A percentile compares a stretch with the other conserved stretches of the same genome.
Evolutionary conservation across 352 stramenopile species (phyloP).

Genomic region (Phytophthora crassamura): DNA sequence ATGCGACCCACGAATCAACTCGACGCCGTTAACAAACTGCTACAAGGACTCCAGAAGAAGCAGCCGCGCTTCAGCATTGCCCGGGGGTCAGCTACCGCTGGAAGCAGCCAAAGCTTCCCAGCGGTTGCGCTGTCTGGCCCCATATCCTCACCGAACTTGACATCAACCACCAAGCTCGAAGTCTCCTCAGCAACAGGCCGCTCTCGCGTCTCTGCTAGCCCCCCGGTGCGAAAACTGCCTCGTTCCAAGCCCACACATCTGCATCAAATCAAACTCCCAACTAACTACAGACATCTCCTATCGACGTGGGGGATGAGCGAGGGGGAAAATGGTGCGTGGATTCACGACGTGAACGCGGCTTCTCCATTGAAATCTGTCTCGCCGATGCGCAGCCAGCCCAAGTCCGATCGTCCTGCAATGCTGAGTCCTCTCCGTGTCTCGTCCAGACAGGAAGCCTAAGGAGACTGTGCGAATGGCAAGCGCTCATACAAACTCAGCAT

Average conservation of each 20-base stretch:
- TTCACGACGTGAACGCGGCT: conserved; percentile 28
- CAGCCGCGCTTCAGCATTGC: conserved; percentile 21
- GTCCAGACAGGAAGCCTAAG: conserved; percentile 3
- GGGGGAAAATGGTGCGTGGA: conserved; percentile 10
- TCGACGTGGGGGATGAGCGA: conserved; percentile 20
- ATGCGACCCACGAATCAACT: conserved; percentile 25
- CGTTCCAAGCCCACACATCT: neutral
- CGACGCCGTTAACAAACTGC: conserved; percentile 21
- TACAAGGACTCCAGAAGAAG: conserved; percentile 6
- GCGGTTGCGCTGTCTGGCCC: neutral
- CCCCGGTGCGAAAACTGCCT: neutral
- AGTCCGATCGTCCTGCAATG: neutral
- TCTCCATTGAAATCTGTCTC: conserved; percentile 19
- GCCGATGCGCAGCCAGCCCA: conserved; percentile 12
- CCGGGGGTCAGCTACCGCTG: neutral
- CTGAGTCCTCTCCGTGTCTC: conserved; percentile 11
- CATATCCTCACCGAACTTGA: neutral
- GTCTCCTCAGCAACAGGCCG: too few species aligned
- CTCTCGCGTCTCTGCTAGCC: too few species aligned
- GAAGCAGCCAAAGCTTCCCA: neutral
- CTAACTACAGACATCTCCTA: conserved; percentile 29
- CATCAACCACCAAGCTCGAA: neutral
- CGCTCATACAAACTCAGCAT: too few species aligned
- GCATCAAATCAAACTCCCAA: conserved; percentile 14
- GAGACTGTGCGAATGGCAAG: neutral